Evolutionary conservation across 345 rosid genomes (phyloP).

Genomic region (Salix arbutifolia): DNA sequence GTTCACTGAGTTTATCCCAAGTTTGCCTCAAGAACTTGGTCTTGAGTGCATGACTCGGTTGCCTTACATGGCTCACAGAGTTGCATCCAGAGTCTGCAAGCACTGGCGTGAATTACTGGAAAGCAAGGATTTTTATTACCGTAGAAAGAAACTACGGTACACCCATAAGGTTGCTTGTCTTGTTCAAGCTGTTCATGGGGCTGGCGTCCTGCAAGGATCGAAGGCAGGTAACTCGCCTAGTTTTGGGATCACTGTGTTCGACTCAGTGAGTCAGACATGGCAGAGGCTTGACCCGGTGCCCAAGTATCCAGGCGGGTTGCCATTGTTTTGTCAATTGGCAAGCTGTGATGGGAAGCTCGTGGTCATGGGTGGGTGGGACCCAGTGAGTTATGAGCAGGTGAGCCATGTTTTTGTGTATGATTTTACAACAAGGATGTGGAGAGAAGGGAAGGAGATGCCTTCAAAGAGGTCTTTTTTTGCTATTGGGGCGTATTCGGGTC

Average conservation of each 20-base stretch:
- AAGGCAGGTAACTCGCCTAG: slow-evolving; percentile 29
- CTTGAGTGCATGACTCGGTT: slow-evolving; percentile 56
- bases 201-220: background rate
- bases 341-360: slow-evolving; percentile 56
- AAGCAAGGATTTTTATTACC: slow-evolving; percentile 47
- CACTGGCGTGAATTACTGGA: slow-evolving; percentile 47
- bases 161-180: slow-evolving; percentile 53
- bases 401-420: slow-evolving; percentile 53
- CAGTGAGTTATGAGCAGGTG: slow-evolving; percentile 46
- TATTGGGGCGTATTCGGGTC: slow-evolving; percentile 29
- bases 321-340: slow-evolving; percentile 54
- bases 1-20: slow-evolving; percentile 39
- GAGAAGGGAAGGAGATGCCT: slow-evolving; percentile 50
- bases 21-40: slow-evolving; percentile 49
- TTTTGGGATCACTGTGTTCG: slow-evolving; percentile 40
- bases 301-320: slow-evolving; percentile 44
- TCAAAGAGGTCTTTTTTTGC: slow-evolving; percentile 56
- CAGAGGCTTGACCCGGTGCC: slow-evolving; percentile 42
- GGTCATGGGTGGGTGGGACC: slow-evolving; percentile 75
- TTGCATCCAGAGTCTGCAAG: slow-evolving; percentile 48
- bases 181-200: slow-evolving; percentile 34
- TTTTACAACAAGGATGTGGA: slow-evolving; percentile 44
- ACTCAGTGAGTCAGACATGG: slow-evolving; percentile 40
- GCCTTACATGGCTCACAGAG: slow-evolving; percentile 39
- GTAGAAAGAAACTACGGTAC: slow-evolving; percentile 31